phyloP scores from a whole-genome alignment of 2,329 filamentous ascomycete genomes.

The Lecanicillium sp. region DNA sequence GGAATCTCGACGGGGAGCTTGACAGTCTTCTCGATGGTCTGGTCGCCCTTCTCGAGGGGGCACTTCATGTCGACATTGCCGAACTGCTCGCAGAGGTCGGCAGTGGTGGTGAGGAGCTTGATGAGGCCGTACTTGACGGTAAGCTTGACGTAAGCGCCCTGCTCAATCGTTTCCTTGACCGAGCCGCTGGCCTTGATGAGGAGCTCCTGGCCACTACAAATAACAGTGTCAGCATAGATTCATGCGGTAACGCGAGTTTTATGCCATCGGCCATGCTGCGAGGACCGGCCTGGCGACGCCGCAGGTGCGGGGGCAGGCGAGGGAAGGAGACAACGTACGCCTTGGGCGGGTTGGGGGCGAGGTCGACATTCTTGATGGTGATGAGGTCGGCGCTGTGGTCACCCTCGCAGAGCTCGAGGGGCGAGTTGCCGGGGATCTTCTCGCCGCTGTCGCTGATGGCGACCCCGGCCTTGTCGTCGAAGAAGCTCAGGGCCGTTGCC shows the following conservation, averaged over 20 bases:
- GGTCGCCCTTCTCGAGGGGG: conserved; percentile 73
- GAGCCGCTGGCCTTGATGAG: conserved; percentile 71
- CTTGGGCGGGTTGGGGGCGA: conserved; percentile 78
- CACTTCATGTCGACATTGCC: conserved; percentile 83
- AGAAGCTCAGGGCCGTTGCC: conserved; percentile 39
- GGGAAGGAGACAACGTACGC: conserved; percentile 54
- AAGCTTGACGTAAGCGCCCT: conserved; percentile 76
- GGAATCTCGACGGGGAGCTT: conserved; percentile 83
- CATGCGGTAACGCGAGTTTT: no score
- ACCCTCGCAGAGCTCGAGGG: conserved; percentile 67
- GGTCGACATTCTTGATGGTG: conserved; percentile 70
- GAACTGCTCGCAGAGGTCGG: conserved; percentile 85
- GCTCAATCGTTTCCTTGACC: conserved; percentile 64
- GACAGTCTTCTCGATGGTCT: conserved; percentile 72
- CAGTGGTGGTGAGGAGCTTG: conserved; percentile 71
- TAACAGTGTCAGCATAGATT: conserved; percentile 20
- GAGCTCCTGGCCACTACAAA: conserved; percentile 65
- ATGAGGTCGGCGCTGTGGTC: conserved; percentile 66
- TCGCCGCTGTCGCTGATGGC: conserved; percentile 44
- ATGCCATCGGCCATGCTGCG: background rate
- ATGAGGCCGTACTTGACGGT: conserved; percentile 94
- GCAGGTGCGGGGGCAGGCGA: background rate
- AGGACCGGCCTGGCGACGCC: conserved; percentile 1
- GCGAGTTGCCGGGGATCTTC: conserved; percentile 78
- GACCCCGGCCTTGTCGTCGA: conserved; percentile 27